Evolutionary conservation across 2,329 filamentous ascomycete genomes (phyloP), one percentile per base, ranked within the genome.

Genomic region (Bipolaris gigantea): DNA sequence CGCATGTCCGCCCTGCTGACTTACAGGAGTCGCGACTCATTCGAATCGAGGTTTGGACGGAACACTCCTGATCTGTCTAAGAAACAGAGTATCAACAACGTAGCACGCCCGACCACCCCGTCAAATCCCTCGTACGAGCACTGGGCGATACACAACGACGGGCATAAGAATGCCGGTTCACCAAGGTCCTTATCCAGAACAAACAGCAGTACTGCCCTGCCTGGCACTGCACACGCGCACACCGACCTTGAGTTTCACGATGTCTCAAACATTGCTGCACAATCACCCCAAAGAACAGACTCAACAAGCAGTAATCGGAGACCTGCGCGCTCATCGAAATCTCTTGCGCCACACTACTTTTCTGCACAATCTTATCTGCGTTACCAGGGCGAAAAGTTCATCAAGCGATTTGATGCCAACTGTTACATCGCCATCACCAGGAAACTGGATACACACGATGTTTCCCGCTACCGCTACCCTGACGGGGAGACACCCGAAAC

Each of bases 361-460:
- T 97, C 94, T 0, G 94, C 94, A 0, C 94, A 99, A 74, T 97
- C 92, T 0, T 99, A 99, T 75, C 84, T 99, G 39, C 89, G 94
- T 18, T 99, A 99, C 75, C 94, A 99, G 76, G 93, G 92, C 51
- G 85, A 88, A 66, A 99, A 99, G 75, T 99, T 99, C 67, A 94
- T 97, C 66, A 92, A 90, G 74, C 89, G 94, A 9, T 99, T 97
- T 74, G 94, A 99, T 75, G 90, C 92, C 67, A 99, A 99, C 75
- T 99, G 94, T 78, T 99, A 99, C 78, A 97, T 99, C 64, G 92
- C 94, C 63, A 97, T 99, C 75, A 97, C 94, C 4, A 89, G 94
- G 67, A 99, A 99, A 76, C 84, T 99, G 15, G 94, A 99, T 73
- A 97, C 94, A 0, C 94, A 99, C 75, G 94, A 99, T 72, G 86